Percentiles rank a stretch among this genome's conserved stretches.
Evolutionary conservation across 805 yeast species (phyloP).

Genomic region (Zygosaccharomyces lentus): DNA sequence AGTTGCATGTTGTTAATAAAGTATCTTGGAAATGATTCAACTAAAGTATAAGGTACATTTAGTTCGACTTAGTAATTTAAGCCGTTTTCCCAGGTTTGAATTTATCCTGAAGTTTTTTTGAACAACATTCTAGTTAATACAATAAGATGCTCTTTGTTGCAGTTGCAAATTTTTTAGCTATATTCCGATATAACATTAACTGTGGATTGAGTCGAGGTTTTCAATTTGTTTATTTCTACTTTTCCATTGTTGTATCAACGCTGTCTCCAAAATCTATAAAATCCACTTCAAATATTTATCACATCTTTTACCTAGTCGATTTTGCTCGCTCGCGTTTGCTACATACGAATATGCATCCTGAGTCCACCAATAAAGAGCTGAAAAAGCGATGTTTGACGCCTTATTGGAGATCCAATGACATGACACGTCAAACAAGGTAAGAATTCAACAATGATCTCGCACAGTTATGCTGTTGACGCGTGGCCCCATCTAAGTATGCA

Average conservation of each 20-base stretch:
- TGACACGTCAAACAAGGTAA: not conserved
- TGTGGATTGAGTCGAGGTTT: not conserved
- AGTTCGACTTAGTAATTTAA: not conserved
- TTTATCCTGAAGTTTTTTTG: not conserved
- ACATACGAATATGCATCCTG: not conserved
- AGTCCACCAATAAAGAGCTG: not conserved
- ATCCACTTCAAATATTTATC: not conserved
- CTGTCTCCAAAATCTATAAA: not conserved
- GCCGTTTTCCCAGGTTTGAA: not conserved
- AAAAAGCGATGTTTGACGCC: not conserved
- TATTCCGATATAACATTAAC: not conserved
- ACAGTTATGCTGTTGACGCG: not conserved
- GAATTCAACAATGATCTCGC: not conserved
- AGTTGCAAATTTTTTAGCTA: not conserved
- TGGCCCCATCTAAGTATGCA: not conserved
- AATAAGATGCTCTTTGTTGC: not conserved
- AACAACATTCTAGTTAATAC: not conserved
- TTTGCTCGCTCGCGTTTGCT: not conserved
- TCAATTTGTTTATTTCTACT: not conserved
- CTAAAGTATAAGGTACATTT: not conserved
- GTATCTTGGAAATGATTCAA: not conserved
- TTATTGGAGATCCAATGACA: not conserved
- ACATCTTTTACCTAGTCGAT: not conserved
- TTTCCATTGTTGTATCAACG: not conserved
- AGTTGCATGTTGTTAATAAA: not conserved